A percentile compares a stretch with the other conserved stretches of the same genome.
Evolutionary conservation across 371 early-diverging fungal species (phyloP).

Genomic region (Syncephalastrum monosporum): DNA sequence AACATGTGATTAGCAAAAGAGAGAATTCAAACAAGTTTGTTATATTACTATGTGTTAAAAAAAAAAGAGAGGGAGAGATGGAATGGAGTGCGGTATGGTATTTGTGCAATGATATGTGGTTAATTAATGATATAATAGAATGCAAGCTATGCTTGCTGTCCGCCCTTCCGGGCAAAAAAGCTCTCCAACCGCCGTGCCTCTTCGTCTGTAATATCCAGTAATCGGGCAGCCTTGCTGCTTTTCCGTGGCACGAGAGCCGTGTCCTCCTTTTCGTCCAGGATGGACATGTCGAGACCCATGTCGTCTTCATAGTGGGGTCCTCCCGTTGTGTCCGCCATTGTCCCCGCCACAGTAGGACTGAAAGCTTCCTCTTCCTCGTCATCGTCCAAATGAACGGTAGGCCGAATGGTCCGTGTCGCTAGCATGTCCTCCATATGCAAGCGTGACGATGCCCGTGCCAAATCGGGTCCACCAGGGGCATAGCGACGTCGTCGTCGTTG

Average conservation of each 20-base stretch:
- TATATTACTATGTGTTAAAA: too few species aligned
- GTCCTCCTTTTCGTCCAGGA: slow-evolving; percentile 23
- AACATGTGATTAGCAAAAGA: too few species aligned
- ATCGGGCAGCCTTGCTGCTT: slow-evolving; percentile 27
- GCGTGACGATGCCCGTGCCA: slow-evolving; percentile 11
- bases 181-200: slow-evolving; percentile 17
- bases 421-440: slow-evolving; percentile 33
- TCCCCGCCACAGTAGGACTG: neutral
- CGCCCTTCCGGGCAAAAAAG: too few species aligned
- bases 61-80: too few species aligned
- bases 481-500: too few species aligned
- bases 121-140: too few species aligned
- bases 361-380: neutral
- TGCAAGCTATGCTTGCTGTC: too few species aligned
- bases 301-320: slow-evolving; percentile 31
- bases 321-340: slow-evolving; percentile 5
- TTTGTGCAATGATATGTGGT: too few species aligned
- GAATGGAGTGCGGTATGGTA: too few species aligned
- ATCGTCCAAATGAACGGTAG: slow-evolving; percentile 12
- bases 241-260: neutral
- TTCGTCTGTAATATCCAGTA: slow-evolving; percentile 39
- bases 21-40: too few species aligned
- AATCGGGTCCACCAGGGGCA: neutral
- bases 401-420: slow-evolving; percentile 44
- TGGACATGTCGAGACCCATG: slow-evolving; percentile 37